Conservation (phyloP, 1,139 yeast species). For the Hemisphaericaspora xylanilytica region DNA sequence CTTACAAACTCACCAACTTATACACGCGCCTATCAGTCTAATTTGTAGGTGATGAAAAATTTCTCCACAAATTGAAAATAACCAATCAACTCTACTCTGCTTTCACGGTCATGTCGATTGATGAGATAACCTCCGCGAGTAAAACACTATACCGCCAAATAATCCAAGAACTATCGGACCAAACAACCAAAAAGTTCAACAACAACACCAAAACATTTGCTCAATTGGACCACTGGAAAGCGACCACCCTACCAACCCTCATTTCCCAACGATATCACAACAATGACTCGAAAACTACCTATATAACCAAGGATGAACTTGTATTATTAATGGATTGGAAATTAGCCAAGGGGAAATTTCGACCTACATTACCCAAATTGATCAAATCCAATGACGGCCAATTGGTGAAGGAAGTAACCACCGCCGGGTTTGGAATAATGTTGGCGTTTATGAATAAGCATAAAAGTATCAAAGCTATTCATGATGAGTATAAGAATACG, state of each 20-base stretch:
- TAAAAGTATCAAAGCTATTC: slow-evolving; percentile 5
- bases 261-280: slow-evolving; percentile 20
- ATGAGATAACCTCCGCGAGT: slow-evolving; percentile 11
- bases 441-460: slow-evolving; percentile 17
- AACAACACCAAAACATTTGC: slow-evolving; percentile 25
- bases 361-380: slow-evolving; percentile 45
- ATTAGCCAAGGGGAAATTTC: slow-evolving; percentile 46
- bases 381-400: slow-evolving; percentile 34
- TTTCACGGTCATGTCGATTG: slow-evolving; percentile 1
- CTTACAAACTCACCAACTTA: no score
- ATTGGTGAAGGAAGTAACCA: slow-evolving; percentile 27
- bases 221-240: slow-evolving; percentile 40
- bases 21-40: no score
- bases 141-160: slow-evolving; percentile 10
- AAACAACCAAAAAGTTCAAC: slow-evolving; percentile 17
- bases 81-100: no score
- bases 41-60: no score
- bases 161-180: slow-evolving; percentile 16
- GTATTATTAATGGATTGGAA: slow-evolving; percentile 49
- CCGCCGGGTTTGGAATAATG: slow-evolving; percentile 26
- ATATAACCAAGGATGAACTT: slow-evolving; percentile 39
- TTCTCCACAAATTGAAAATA: no score
- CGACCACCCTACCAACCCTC: slow-evolving; percentile 23
- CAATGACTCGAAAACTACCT: slow-evolving; percentile 18
- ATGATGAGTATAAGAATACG: slow-evolving; percentile 15